These are phyloP conservation scores for Sphenostylis stenocarpa DNA, from an alignment of 306 rosid genomes.

Conservation along the genomic window DNA sequence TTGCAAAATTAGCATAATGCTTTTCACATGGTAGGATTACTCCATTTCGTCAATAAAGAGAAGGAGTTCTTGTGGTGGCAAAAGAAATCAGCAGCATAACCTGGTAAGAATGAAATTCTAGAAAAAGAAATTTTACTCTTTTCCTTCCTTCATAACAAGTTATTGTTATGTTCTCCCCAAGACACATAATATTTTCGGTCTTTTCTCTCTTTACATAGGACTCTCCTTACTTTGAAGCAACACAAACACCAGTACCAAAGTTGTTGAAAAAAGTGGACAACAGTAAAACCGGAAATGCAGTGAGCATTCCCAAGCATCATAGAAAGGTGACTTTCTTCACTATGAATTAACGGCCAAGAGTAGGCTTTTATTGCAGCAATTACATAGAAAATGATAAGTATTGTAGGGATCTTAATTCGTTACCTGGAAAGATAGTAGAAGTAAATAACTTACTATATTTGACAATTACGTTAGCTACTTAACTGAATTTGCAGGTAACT, in stretches of 20 bases:
- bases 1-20: not conserved
- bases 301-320: constrained; percentile 78
- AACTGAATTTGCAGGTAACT: constrained; percentile 67
- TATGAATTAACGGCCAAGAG: constrained; percentile 8
- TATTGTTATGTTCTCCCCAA: constrained; percentile 22
- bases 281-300: constrained; percentile 57
- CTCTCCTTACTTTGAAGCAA: constrained; percentile 57
- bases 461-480: constrained; percentile 25
- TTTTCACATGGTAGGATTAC: constrained; percentile 60
- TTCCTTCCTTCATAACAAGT: constrained; percentile 26
- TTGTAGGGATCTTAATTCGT: constrained; percentile 4
- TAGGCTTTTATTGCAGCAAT: constrained; percentile 26
- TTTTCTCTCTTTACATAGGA: constrained; percentile 48
- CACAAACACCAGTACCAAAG: constrained; percentile 77
- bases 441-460: constrained; percentile 18
- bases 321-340: constrained; percentile 60
- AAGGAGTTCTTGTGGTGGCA: constrained; percentile 56
- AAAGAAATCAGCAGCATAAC: constrained; percentile 58
- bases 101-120: constrained; percentile 45
- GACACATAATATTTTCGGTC: constrained; percentile 13
- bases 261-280: constrained; percentile 74
- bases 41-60: constrained; percentile 68
- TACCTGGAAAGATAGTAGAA: not conserved
- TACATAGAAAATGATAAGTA: not conserved
- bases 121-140: constrained; percentile 28